Evolutionary conservation across 768 basidiomycete species (phyloP).

Genomic region (Tricholomella constricta): DNA sequence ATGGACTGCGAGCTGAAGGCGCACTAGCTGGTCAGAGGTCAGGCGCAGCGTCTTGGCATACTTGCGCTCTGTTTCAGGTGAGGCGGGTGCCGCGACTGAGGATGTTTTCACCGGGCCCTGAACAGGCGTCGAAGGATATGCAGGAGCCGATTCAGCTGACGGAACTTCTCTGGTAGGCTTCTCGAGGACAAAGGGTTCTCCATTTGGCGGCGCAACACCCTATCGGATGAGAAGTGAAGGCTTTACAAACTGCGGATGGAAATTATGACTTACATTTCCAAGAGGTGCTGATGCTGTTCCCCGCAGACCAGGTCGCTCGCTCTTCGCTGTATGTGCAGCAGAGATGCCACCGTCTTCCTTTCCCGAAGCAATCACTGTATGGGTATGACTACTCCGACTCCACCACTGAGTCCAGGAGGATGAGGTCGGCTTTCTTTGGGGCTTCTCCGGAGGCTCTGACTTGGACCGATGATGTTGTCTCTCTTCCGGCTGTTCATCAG

Average conservation of each 20-base stretch:
- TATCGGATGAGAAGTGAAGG: neutral
- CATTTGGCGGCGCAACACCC: conserved; percentile 1
- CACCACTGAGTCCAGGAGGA: conserved; percentile 87
- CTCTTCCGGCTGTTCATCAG: conserved; percentile 22
- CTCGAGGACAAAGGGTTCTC: conserved; percentile 5
- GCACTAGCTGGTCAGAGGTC: conserved; percentile 91
- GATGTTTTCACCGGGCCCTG: conserved; percentile 27
- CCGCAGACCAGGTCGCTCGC: conserved; percentile 19
- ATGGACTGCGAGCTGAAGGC: conserved; percentile 21
- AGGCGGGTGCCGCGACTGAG: conserved; percentile 8
- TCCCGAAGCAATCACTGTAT: conserved; percentile 12
- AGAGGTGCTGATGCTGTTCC: conserved; percentile 30
- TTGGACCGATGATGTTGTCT: conserved; percentile 32
- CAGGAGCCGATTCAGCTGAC: conserved; percentile 40
- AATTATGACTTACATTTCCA: conserved; percentile 13
- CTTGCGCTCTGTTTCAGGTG: conserved; percentile 39
- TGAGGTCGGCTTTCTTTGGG: conserved; percentile 46
- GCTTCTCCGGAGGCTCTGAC: conserved; percentile 42
- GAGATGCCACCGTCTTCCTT: conserved; percentile 9
- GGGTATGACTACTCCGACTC: conserved; percentile 58
- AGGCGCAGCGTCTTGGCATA: conserved; percentile 92
- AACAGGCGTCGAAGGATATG: conserved; percentile 50
- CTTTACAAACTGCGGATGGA: conserved; percentile 1
- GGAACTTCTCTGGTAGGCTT: conserved; percentile 19
- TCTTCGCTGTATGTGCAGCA: neutral